These are phyloP conservation scores for Aspergillus novofumigatus DNA, from an alignment of 2,329 filamentous ascomycete species.

Conservation along the genomic window DNA sequence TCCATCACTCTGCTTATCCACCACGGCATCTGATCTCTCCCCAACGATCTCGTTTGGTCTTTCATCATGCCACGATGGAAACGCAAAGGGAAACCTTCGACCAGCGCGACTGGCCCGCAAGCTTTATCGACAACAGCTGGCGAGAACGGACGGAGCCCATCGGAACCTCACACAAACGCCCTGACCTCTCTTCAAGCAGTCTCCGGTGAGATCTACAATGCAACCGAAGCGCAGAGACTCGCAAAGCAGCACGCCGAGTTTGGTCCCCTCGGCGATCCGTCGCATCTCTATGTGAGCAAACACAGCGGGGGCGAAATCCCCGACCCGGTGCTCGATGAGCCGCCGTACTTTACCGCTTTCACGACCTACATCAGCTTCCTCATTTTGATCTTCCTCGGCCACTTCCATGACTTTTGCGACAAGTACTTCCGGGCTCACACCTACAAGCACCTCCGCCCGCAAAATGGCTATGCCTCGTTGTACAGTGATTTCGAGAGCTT, in stretches of 20 bases:
- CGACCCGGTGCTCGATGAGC: conserved; percentile 72
- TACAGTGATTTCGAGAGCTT: conserved; percentile 98
- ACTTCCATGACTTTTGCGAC: conserved; percentile 90
- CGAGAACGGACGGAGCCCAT: conserved; percentile 4
- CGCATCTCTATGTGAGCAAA: conserved; percentile 79
- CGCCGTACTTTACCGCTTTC: conserved; percentile 86
- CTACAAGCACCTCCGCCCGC: conserved; percentile 72
- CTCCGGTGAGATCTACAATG: conserved; percentile 2
- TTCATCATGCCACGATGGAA: conserved; percentile 19
- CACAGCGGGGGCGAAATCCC: conserved; percentile 71
- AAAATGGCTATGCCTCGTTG: conserved; percentile 84
- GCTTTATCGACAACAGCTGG: background rate
- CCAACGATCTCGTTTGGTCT: background rate
- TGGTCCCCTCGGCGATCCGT: conserved; percentile 61
- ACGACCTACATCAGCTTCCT: conserved; percentile 97
- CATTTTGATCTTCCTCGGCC: conserved; percentile 85
- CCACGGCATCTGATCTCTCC: background rate
- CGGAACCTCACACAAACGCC: conserved; percentile 5
- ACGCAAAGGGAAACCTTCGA: conserved; percentile 13
- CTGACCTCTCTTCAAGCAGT: conserved; percentile 15
- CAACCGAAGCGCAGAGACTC: conserved; percentile 6
- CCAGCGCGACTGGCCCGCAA: background rate
- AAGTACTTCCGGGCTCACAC: conserved; percentile 80
- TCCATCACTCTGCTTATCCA: background rate
- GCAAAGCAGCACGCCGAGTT: conserved; percentile 65